phyloP scores from a whole-genome alignment of 345 rosid genomes.

The Streptanthus diversifolius region DNA sequence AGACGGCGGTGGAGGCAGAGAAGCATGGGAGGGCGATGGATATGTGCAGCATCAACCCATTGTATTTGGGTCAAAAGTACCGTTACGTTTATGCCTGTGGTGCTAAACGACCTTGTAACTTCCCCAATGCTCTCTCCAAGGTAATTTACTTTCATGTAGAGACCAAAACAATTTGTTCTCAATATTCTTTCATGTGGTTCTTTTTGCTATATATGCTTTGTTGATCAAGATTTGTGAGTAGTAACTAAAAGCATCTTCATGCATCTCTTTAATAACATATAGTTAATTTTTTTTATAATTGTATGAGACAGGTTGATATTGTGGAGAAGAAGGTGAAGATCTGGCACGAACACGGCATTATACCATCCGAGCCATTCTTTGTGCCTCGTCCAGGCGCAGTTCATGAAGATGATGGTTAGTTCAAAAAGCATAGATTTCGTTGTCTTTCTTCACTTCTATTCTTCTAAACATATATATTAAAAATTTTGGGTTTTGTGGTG shows the following conservation, averaged over 20 bases:
- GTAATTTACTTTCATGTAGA: conserved; percentile 24
- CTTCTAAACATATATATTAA: too few species aligned
- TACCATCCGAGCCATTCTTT: conserved; percentile 92
- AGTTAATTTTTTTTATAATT: not conserved
- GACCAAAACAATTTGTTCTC: not conserved
- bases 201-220: not conserved
- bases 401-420: conserved; percentile 89
- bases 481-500: not conserved
- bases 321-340: conserved; percentile 67
- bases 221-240: not conserved
- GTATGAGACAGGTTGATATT: conserved; percentile 63
- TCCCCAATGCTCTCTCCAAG: conserved; percentile 96
- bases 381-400: conserved; percentile 84
- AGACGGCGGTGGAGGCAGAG: conserved; percentile 77
- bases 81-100: conserved; percentile 94
- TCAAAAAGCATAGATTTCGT: not conserved
- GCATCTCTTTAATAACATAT: not conserved
- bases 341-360: conserved; percentile 72
- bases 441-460: not conserved
- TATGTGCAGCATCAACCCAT: conserved; percentile 92
- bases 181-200: not conserved
- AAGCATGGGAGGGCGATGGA: conserved; percentile 98
- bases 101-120: conserved; percentile 88
- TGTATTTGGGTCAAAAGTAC: conserved; percentile 59
- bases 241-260: not conserved